Conservation (phyloP, 1,139 yeast species). For the Hemisphaericaspora xylanilytica region DNA sequence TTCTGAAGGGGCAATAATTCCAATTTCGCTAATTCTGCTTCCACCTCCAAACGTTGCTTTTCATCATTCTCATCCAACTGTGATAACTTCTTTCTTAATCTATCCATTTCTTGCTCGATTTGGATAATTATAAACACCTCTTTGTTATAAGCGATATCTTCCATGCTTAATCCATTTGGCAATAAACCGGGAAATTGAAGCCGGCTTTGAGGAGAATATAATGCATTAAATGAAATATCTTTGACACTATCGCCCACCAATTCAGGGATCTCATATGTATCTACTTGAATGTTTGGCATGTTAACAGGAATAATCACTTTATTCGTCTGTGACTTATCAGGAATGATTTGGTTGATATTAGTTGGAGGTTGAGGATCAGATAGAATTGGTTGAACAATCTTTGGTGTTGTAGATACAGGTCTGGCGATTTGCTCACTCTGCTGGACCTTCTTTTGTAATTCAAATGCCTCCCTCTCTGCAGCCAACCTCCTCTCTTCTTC, state of each 20-base stretch:
- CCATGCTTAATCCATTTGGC: conserved; percentile 71
- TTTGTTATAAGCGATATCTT: conserved; percentile 56
- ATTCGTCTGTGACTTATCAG: conserved; percentile 32
- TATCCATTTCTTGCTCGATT: conserved; percentile 29
- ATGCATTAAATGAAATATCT: conserved; percentile 54
- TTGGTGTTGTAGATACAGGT: conserved; percentile 8
- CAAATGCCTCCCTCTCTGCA: conserved; percentile 10
- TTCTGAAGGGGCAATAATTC: conserved; percentile 62
- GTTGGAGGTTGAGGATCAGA: conserved; percentile 39
- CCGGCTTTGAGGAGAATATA: conserved; percentile 56
- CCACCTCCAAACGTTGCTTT: conserved; percentile 19
- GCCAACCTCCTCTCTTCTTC: conserved; percentile 12
- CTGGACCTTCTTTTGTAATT: conserved; percentile 8
- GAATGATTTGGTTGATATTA: conserved; percentile 9
- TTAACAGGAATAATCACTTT: conserved; percentile 48
- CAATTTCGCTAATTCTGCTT: conserved; percentile 36
- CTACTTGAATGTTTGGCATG: conserved; percentile 67
- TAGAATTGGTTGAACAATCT: conserved; percentile 25
- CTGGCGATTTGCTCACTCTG: conserved; percentile 4
- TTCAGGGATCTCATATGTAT: conserved; percentile 58
- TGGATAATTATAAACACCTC: conserved; percentile 40
- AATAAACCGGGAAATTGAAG: conserved; percentile 68
- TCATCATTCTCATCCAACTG: conserved; percentile 17
- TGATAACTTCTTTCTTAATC: conserved; percentile 21
- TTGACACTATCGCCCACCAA: conserved; percentile 35